Base-by-base conservation (phyloP, 345 rosid species). In the Sisymbrium altissimum region DNA sequence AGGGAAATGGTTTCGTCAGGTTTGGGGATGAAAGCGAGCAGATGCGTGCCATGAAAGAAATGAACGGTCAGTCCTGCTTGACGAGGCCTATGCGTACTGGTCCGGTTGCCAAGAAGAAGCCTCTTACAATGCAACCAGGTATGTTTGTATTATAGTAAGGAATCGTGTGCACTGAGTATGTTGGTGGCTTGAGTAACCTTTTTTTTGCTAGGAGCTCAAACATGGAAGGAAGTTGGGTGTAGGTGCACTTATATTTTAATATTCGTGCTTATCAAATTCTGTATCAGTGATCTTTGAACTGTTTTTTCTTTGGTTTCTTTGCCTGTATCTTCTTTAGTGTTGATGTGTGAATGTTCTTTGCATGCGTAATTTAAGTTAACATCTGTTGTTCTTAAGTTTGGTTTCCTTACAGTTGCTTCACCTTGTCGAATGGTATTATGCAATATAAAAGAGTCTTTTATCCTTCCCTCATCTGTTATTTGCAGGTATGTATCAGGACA, bases 1-100 rank as follows among this genome's bases (percentile, higher is more conserved):
- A 96, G 78, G 99, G 99, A 1, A 92, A 96, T 85, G 99, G 98
- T 25, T 96, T 96, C 84, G 94, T 96, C 59, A 92, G 86, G 77
- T 92, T 96, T 84, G 88, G 68, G 9, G 96, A 96, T 64, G 97
- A 96, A 76, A 73, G 9, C 63, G 99, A 96, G 50, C 97, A 92
- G 75, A n/a, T 78, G 58, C 96, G 90, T 58, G 91, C 99, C 57
- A 92, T 96, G 98, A 78, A 62, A 6, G 99, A 96, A 62, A 96
- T 96, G 99, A 96, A 92, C 44, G 98, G 99, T 29, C 84, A 81
- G 17, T 85, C 74, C 70, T 92, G 96, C 72, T 86, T 91, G 4
- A 83, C 87, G 4, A 89, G 98, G 82, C 87, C 96, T 25, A 92
- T 92, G 99, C 87, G 97, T 54, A 86, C 88, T 77, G 99, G 98